phyloP scores from a whole-genome alignment of 148 eudicot genomes.

The Heliosperma pusillum region DNA sequence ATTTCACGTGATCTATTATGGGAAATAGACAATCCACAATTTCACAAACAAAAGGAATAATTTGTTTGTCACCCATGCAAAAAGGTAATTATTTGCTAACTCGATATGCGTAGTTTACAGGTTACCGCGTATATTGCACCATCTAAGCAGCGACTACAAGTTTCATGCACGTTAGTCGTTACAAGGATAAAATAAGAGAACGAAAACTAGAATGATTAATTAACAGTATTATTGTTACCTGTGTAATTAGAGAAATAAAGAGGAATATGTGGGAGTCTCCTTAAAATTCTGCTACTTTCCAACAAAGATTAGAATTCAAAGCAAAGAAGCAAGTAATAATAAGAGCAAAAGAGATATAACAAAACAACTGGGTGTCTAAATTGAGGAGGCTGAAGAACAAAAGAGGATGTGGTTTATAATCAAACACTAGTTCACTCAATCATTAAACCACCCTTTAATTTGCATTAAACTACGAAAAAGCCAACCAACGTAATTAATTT shows the following conservation, averaged over 20 bases:
- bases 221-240: neutral
- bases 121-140: too few relatives aligned
- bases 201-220: too few relatives aligned
- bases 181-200: neutral
- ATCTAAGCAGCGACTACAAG: too few relatives aligned
- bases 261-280: neutral
- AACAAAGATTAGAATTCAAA: neutral
- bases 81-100: too few relatives aligned
- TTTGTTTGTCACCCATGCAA: too few relatives aligned
- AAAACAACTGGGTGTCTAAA: neutral
- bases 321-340: neutral
- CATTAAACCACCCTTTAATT: neutral
- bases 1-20: too few relatives aligned
- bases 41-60: too few relatives aligned
- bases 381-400: neutral
- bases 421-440: neutral
- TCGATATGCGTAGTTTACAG: too few relatives aligned
- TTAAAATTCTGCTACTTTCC: neutral
- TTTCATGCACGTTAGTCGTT: too few relatives aligned
- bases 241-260: neutral
- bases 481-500: neutral
- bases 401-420: conserved; percentile 2
- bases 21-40: too few relatives aligned
- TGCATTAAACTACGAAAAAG: neutral
- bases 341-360: neutral